Percentiles rank a stretch among this genome's conserved stretches.
These are phyloP conservation scores for Crithidia sp. DNA, from an alignment of 208 protist genomes.

Conservation along the genomic window DNA sequence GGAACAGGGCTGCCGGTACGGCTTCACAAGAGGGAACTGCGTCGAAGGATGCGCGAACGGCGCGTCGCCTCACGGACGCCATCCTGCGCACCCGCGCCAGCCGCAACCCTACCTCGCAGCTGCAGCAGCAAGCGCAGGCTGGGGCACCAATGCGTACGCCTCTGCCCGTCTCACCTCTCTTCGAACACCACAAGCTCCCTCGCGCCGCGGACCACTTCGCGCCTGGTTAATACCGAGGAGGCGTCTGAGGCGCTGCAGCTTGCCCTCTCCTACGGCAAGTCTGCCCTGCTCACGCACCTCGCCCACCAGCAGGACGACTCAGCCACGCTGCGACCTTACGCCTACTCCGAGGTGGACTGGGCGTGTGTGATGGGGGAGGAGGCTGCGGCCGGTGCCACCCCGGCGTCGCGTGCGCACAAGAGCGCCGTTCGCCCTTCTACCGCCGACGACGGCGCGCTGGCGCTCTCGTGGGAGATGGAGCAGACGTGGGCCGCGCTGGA, in stretches of 20 bases:
- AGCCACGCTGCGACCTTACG: constrained; percentile 7
- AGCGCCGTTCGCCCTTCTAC: neutral
- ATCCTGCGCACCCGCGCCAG: constrained; percentile 11
- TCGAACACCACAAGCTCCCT: neutral
- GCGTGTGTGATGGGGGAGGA: constrained; percentile 11
- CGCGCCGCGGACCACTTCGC: neutral
- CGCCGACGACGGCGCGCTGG: constrained; percentile 4
- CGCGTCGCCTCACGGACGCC: constrained; percentile 20
- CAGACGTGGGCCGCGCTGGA: constrained; percentile 18
- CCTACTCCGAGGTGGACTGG: constrained; percentile 18
- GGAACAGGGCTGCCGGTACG: neutral
- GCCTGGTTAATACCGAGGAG: neutral
- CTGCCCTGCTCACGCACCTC: constrained; percentile 37
- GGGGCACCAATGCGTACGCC: neutral
- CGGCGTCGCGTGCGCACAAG: neutral
- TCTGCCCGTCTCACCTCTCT: neutral
- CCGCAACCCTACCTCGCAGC: neutral
- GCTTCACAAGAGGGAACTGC: neutral
- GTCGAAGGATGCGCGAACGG: constrained; percentile 6
- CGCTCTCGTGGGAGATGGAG: constrained; percentile 12
- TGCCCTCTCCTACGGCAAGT: constrained; percentile 31
- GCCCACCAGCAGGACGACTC: constrained; percentile 35
- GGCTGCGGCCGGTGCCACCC: neutral
- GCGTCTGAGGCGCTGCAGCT: constrained; percentile 9
- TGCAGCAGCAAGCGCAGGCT: neutral